These are phyloP conservation scores for Salicornia ramosissima DNA, from an alignment of 148 eudicot species.

Conservation along the genomic window DNA sequence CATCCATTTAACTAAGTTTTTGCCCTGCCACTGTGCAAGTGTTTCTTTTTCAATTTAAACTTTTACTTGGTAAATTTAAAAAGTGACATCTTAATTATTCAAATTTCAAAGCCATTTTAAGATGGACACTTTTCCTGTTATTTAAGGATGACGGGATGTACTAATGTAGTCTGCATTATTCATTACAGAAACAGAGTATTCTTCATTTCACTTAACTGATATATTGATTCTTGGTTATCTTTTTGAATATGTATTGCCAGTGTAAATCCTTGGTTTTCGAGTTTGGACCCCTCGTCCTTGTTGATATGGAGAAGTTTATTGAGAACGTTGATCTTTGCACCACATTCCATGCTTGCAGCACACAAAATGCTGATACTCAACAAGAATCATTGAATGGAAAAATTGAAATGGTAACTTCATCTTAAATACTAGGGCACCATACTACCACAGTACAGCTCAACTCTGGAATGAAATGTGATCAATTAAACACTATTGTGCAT, in stretches of 20 bases:
- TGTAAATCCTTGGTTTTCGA: slow-evolving; percentile 77
- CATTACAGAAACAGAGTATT: background rate
- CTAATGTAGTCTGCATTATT: too few relatives aligned
- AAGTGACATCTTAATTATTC: background rate
- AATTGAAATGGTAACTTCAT: slow-evolving; percentile 38
- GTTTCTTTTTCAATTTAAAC: too few relatives aligned
- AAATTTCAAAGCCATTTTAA: background rate
- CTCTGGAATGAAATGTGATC: background rate
- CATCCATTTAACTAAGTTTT: background rate
- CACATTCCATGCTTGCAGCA: slow-evolving; percentile 60
- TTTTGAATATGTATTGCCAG: slow-evolving; percentile 33
- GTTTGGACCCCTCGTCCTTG: slow-evolving; percentile 59
- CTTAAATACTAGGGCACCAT: slow-evolving; percentile 8
- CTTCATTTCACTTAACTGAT: background rate
- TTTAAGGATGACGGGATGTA: too few relatives aligned
- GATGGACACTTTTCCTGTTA: background rate
- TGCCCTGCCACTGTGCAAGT: background rate
- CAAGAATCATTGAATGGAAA: slow-evolving; percentile 15
- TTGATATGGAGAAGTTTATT: slow-evolving; percentile 52
- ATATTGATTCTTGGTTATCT: background rate
- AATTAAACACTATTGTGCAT: background rate
- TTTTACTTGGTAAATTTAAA: too few relatives aligned
- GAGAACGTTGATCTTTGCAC: slow-evolving; percentile 63
- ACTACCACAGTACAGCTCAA: background rate
- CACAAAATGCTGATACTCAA: slow-evolving; percentile 14